Conservation (phyloP, 2,329 filamentous ascomycete species). For the Thyridium curvatum region DNA sequence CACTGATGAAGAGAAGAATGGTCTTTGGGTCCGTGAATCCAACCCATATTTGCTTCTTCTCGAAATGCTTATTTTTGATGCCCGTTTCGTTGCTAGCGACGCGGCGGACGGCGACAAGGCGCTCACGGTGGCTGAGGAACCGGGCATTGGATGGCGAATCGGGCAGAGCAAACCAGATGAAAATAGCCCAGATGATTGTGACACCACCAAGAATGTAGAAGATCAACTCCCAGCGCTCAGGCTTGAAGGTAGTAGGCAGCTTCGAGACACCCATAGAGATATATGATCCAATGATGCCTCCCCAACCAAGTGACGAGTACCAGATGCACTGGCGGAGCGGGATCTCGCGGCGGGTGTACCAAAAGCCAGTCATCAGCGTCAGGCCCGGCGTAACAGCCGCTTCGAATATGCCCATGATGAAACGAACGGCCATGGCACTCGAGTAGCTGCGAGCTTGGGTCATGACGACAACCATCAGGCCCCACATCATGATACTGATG, state of each 20-base stretch:
- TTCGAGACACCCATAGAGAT: conserved; percentile 23
- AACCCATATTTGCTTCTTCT: conserved; percentile 16
- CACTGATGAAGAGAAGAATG: conserved; percentile 15
- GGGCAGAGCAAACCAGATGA: conserved; percentile 41
- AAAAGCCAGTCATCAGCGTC: conserved; percentile 37
- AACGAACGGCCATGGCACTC: conserved; percentile 15
- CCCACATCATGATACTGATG: conserved; percentile 23
- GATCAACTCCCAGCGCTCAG: conserved; percentile 23
- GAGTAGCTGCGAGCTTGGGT: conserved; percentile 21
- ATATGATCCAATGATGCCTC: conserved; percentile 20
- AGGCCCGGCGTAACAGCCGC: conserved; percentile 38
- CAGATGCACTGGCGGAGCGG: conserved; percentile 36
- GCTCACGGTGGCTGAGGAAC: conserved; percentile 51
- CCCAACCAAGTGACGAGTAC: conserved; percentile 15
- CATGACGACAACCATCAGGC: conserved; percentile 22
- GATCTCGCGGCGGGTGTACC: conserved; percentile 38
- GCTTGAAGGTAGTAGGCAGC: conserved; percentile 15
- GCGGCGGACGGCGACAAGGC: conserved; percentile 37
- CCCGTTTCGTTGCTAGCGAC: conserved; percentile 45
- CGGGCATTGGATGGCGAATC: conserved; percentile 46
- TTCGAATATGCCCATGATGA: conserved; percentile 22
- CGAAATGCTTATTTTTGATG: conserved; percentile 24
- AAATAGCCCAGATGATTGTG: conserved; percentile 34
- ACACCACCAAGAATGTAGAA: conserved; percentile 16
- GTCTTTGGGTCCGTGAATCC: conserved; percentile 23